Base-by-base conservation (phyloP, 2,329 filamentous ascomycete genomes). In the Arthrobotrys conoides region DNA sequence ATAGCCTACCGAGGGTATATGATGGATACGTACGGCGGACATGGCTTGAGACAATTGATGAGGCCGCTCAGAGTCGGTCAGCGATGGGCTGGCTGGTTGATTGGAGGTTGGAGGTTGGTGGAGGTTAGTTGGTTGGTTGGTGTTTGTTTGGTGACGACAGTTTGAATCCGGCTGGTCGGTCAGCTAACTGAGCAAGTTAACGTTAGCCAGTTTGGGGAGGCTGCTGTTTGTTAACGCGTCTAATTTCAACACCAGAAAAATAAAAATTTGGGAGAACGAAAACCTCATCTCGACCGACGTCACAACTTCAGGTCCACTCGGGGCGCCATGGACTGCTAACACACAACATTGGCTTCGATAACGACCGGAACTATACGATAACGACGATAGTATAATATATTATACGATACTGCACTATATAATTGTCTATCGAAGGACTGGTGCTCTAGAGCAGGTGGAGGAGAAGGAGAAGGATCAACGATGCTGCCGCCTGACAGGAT, bases 401-500 rank as follows among this genome's bases (percentile, higher is more conserved):
- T 8, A 46, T 46, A 46, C 44, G n/a, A 20, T 46, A 46, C n/a
- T 41, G 2, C 5, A 41, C 12, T 41, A 41, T 41, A 41, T 41
- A 14, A 2, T 41, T 2, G 12, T 16, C 5, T 30, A 30, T 30
- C 4, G 33, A 36, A 12, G 33, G 5, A 10, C 33, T 12, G 6
- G 33, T 30, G 3, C 27, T 30, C 27, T n/a, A n/a, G n/a, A n/a
- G n/a, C n/a, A n/a, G n/a, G n/a, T 12, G n/a, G 3, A 9, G 24
- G 27, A 61, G 22, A 63, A 41, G 44, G 41, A 14, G 16, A 14
- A 41, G 38, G 14, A 30, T 30, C 38, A 41, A 41, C 9, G 3
- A 72, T 65, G 59, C 69, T 66, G 48, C 59, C 59, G 18, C 46
- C 24, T 24, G 67, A 77, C 9, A 38, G 59, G 14, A 53, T 63